Conservation (phyloP, 2,329 filamentous ascomycete species). For the Paraphoma sp. region DNA sequence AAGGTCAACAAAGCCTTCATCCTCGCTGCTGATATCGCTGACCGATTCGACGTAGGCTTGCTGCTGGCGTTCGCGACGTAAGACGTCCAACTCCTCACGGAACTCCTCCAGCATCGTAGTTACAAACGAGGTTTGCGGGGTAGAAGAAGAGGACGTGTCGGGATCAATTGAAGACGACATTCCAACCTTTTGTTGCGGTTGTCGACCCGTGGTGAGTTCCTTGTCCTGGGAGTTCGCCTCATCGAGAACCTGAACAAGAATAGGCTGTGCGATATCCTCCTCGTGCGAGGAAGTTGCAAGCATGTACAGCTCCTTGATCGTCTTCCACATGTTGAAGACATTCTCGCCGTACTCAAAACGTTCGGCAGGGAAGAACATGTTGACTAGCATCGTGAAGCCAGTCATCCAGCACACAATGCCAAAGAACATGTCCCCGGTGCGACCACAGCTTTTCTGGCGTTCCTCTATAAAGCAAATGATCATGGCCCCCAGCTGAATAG, state of each 20-base stretch:
- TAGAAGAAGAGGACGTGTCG: neutral
- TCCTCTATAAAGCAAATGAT: neutral
- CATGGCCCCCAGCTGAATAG: neutral
- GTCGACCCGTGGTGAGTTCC: neutral
- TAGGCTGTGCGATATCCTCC: neutral
- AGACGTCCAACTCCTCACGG: neutral
- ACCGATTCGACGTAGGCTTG: neutral
- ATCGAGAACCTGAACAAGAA: neutral
- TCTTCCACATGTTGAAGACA: neutral
- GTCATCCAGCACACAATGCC: neutral
- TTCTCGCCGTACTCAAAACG: neutral
- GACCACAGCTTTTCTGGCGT: neutral
- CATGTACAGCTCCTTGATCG: slow-evolving; percentile 4
- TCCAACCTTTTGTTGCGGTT: neutral
- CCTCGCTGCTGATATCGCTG: slow-evolving; percentile 5
- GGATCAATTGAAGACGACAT: neutral
- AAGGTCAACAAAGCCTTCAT: slow-evolving; percentile 1
- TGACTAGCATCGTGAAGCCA: neutral
- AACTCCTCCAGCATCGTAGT: neutral
- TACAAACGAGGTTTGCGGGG: neutral
- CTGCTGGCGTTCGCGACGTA: neutral
- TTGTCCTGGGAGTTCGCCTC: neutral
- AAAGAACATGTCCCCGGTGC: neutral
- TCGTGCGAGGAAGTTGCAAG: neutral
- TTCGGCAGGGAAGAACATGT: neutral